Evolutionary conservation across 352 stramenopile species (phyloP).

Genomic region (Phytopythium ostracodes): DNA sequence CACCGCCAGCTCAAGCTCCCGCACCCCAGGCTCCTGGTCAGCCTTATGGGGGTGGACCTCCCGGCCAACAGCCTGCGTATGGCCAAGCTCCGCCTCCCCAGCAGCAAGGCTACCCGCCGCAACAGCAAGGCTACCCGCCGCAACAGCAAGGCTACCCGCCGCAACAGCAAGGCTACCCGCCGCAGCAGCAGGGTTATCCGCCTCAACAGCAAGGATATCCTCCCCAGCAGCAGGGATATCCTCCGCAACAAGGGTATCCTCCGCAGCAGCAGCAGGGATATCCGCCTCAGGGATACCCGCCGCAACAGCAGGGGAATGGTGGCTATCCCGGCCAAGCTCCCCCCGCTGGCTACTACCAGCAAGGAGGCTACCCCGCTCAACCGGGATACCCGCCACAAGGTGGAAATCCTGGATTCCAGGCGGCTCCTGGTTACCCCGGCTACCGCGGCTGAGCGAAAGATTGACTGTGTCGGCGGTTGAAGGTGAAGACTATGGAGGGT

Average conservation of each 20-base stretch:
- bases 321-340: slow-evolving; percentile 15
- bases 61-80: slow-evolving; percentile 14
- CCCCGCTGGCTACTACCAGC: slow-evolving; percentile 6
- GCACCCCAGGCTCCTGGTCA: slow-evolving; percentile 4
- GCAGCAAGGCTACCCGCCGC: slow-evolving; percentile 13
- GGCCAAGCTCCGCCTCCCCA: slow-evolving; percentile 3
- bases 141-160: slow-evolving; percentile 9
- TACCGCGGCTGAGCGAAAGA: slow-evolving; percentile 29
- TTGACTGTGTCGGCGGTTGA: background rate
- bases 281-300: slow-evolving; percentile 16
- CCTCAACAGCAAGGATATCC: slow-evolving; percentile 10
- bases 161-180: slow-evolving; percentile 13
- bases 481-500: background rate
- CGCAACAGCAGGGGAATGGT: slow-evolving; percentile 19
- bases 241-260: slow-evolving; percentile 13
- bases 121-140: slow-evolving; percentile 12
- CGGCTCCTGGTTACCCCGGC: slow-evolving; percentile 25
- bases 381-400: slow-evolving; percentile 15
- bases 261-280: slow-evolving; percentile 16
- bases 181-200: slow-evolving; percentile 16
- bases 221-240: slow-evolving; percentile 15
- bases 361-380: slow-evolving; percentile 11
- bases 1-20: slow-evolving; percentile 1
- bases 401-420: slow-evolving; percentile 12
- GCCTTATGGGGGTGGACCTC: slow-evolving; percentile 9